Evolutionary conservation across 2,329 filamentous ascomycete species (phyloP).

Genomic region (Beauveria rudraprayagi): DNA sequence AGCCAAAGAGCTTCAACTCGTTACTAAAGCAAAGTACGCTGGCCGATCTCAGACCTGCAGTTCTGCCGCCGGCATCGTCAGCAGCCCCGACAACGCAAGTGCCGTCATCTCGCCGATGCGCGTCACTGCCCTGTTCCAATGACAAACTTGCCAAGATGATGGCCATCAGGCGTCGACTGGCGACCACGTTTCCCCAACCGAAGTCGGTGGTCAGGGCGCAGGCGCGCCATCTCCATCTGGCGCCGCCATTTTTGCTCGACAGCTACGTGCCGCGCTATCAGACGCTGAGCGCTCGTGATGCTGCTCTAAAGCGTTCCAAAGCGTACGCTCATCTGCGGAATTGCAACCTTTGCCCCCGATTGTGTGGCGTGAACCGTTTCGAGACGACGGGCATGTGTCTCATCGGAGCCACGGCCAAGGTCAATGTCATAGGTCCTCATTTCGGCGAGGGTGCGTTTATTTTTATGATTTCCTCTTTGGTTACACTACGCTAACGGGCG

Average conservation of each 20-base stretch:
- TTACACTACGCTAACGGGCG: background rate
- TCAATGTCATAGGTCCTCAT: slow-evolving; percentile 79
- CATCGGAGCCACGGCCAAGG: slow-evolving; percentile 67
- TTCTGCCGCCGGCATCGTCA: background rate
- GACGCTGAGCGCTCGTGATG: slow-evolving; percentile 57
- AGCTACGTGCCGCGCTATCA: slow-evolving; percentile 68
- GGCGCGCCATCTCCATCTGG: slow-evolving; percentile 38
- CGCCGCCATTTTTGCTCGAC: slow-evolving; percentile 62
- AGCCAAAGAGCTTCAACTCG: background rate
- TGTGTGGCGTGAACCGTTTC: slow-evolving; percentile 74
- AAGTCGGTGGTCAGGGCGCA: background rate
- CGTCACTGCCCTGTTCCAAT: background rate
- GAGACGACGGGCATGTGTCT: slow-evolving; percentile 71
- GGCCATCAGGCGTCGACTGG: background rate
- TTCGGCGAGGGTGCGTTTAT: slow-evolving; percentile 58
- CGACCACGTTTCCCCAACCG: background rate
- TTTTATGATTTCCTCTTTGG: background rate
- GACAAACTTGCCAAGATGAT: background rate
- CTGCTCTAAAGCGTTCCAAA: slow-evolving; percentile 61
- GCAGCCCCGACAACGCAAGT: background rate
- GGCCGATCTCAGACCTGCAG: too few species aligned
- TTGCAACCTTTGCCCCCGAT: slow-evolving; percentile 73
- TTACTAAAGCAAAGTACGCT: too few species aligned
- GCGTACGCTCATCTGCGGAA: slow-evolving; percentile 69
- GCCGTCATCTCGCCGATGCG: background rate